Evolutionary conservation across 352 stramenopile genomes (phyloP), one percentile per base, ranked within the genome.

Genomic region (Phytophthora agathidicida): DNA sequence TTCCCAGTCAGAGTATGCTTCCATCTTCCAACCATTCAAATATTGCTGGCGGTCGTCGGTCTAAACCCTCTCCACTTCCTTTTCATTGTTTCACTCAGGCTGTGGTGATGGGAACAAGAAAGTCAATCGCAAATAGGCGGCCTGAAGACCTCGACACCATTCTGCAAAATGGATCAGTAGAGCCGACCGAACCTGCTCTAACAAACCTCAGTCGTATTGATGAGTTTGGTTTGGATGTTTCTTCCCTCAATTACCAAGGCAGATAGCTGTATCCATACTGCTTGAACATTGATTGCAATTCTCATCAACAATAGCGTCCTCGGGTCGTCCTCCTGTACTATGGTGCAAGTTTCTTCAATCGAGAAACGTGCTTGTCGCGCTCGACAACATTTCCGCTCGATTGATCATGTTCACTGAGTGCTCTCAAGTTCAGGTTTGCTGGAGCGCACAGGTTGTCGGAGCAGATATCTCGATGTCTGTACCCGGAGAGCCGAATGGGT

Each of bases 321-420:
- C 26, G 17, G 13, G 36, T 52, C 17, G 20, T 48, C 59, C 39
- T 62, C 27, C 24, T n/a, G n/a, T n/a, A 13, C 20, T 19, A 42
- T 62, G 43, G 56, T 33, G 10, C 27, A 19, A 45, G 20, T 33
- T 41, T 36, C 10, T 36, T 38, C 32, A 20, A 20, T 23, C 20
- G 14, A 61, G 72, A 19, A 73, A 71, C 4, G 48, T 82, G 22
- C 87, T 77, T 27, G 35, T 89, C 52, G 88, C 83, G 53, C 61
- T 83, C 6, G 79, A 88, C 50, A 79, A 89, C 36, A 86, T 89
- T 30, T 84, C 82, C 5, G 82, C 73, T 17, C 73, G 83, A 32
- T 52, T 91, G 16, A 63, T 89, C 30, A 75, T 67, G 11, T 88
- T 88, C 51, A 71, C 63, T 3, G 75, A 88, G 31, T 60, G 65